These are phyloP conservation scores for Neodidymelliopsis sp. DNA, from an alignment of 2,329 filamentous ascomycete genomes.

Conservation along the genomic window DNA sequence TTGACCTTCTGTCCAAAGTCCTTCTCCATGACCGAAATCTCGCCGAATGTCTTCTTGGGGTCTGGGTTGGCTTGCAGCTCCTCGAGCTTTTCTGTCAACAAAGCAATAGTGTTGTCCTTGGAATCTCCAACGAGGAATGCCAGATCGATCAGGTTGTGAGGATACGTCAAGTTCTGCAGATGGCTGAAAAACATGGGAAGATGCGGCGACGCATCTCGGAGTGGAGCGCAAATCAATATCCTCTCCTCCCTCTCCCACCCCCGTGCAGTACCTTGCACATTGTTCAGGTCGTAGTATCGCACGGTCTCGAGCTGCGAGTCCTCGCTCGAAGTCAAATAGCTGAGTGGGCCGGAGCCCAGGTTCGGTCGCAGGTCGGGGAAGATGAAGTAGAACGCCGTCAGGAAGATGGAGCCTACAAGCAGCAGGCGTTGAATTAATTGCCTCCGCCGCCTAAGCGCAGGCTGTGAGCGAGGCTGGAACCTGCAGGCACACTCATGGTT, in stretches of 20 bases:
- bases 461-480: slow-evolving; percentile 84
- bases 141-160: slow-evolving; percentile 93
- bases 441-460: slow-evolving; percentile 74
- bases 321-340: slow-evolving; percentile 70
- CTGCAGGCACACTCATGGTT: slow-evolving; percentile 57
- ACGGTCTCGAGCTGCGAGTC: slow-evolving; percentile 90
- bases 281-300: slow-evolving; percentile 93
- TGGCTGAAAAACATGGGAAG: slow-evolving; percentile 99
- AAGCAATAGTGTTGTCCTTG: slow-evolving; percentile 83
- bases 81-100: slow-evolving; percentile 78
- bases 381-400: slow-evolving; percentile 72
- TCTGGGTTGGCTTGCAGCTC: slow-evolving; percentile 82
- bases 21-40: slow-evolving; percentile 98
- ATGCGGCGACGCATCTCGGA: slow-evolving; percentile 91
- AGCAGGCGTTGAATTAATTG: slow-evolving; percentile 75
- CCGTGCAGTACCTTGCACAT: slow-evolving; percentile 87
- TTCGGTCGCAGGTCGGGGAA: slow-evolving; percentile 76
- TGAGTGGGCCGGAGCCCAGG: slow-evolving; percentile 70
- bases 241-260: slow-evolving; percentile 97
- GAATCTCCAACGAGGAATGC: slow-evolving; percentile 98
- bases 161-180: slow-evolving; percentile 94
- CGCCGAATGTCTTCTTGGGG: slow-evolving; percentile 83
- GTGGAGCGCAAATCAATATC: slow-evolving; percentile 91
- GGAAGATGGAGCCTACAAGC: slow-evolving; percentile 61
- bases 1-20: slow-evolving; percentile 98